phyloP scores from a whole-genome alignment of 306 rosid genomes.

The Quercus bicolor region DNA sequence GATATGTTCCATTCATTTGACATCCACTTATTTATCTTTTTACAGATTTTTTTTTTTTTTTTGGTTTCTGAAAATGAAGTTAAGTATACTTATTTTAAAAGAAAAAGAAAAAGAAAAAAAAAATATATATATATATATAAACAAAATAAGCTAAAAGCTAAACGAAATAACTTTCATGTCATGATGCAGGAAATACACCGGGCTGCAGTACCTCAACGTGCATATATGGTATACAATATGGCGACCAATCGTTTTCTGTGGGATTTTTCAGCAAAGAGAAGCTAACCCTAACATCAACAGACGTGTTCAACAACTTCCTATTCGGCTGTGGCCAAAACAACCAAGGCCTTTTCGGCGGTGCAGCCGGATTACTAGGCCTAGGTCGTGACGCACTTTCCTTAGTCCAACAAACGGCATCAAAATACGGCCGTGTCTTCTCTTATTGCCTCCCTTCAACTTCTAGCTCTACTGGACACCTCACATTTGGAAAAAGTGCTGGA shows the following conservation, averaged over 20 bases:
- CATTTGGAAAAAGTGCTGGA: constrained; percentile 30
- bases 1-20: no score
- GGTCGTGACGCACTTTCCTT: constrained; percentile 63
- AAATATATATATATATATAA: no score
- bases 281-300: constrained; percentile 25
- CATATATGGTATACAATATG: constrained; percentile 45
- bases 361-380: constrained; percentile 73
- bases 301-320: constrained; percentile 30
- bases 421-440: constrained; percentile 50
- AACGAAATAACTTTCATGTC: neutral
- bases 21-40: no score
- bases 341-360: constrained; percentile 48
- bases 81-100: no score
- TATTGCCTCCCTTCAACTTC: constrained; percentile 69
- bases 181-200: constrained; percentile 32
- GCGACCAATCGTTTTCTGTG: constrained; percentile 52
- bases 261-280: constrained; percentile 56
- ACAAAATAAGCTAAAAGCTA: no score
- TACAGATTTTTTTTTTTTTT: no score
- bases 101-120: no score
- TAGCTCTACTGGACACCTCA: constrained; percentile 48
- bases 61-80: no score
- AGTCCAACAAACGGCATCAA: constrained; percentile 54
- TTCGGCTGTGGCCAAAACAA: constrained; percentile 84
- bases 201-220: constrained; percentile 45